Percentiles rank a stretch among this genome's conserved stretches.
phyloP scores from a whole-genome alignment of 352 stramenopile genomes.

The Globisporangium sylvaticum region DNA sequence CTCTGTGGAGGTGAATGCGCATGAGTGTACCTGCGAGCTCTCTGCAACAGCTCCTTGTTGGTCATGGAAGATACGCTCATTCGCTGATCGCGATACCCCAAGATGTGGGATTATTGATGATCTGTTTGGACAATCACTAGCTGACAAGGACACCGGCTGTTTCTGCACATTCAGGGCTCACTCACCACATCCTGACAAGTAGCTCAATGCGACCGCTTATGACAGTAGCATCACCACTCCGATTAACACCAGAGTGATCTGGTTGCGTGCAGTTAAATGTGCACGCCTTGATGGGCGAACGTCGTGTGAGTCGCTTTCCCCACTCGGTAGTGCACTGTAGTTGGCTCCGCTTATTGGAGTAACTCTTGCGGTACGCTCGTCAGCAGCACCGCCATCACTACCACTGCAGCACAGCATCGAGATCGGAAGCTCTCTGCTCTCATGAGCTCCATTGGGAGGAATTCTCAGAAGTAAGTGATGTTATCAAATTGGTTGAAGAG shows the following conservation, averaged over 20 bases:
- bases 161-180: background rate
- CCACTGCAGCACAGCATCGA: background rate
- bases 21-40: too few relatives aligned
- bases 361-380: background rate
- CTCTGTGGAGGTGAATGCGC: background rate
- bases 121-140: background rate
- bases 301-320: too few relatives aligned
- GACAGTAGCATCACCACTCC: background rate
- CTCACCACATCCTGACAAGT: background rate
- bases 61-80: background rate
- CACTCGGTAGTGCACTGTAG: too few relatives aligned
- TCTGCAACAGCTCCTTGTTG: background rate
- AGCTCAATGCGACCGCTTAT: too few relatives aligned
- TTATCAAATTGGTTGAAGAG: background rate
- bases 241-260: too few relatives aligned
- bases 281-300: too few relatives aligned
- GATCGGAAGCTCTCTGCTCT: background rate
- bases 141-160: background rate
- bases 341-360: background rate
- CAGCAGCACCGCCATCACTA: background rate
- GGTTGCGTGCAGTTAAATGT: background rate
- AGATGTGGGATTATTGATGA: background rate
- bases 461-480: background rate
- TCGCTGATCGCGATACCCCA: background rate
- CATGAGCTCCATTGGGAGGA: too few relatives aligned